phyloP scores from a whole-genome alignment of 2,329 filamentous ascomycete genomes.

The Magnaporthales sp. region DNA sequence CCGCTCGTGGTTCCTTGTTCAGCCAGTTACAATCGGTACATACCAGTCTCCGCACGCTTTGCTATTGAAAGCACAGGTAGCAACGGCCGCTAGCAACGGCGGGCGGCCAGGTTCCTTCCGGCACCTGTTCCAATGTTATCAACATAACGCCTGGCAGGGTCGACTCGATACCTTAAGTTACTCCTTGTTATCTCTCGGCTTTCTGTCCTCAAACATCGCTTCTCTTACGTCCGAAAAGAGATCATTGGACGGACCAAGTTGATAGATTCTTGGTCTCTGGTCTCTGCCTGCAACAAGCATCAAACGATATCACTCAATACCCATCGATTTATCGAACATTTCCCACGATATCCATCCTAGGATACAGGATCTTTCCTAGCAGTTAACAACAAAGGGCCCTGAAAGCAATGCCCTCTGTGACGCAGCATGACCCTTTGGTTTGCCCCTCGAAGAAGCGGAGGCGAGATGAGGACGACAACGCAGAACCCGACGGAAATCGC shows the following conservation, averaged over 20 bases:
- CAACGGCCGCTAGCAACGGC: not conserved
- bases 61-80: not conserved
- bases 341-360: not conserved
- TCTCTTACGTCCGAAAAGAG: not conserved
- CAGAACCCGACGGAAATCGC: conserved; percentile 6
- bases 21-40: not conserved
- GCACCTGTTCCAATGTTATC: not conserved
- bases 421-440: conserved; percentile 20
- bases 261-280: not conserved
- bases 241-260: not conserved
- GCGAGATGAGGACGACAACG: conserved; percentile 20
- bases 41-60: not conserved
- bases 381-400: not conserved
- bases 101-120: not conserved
- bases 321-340: not conserved
- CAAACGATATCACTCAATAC: not conserved
- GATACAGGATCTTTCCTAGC: not conserved
- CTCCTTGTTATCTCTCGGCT: not conserved
- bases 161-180: too few species aligned
- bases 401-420: conserved; percentile 25
- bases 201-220: not conserved
- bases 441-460: conserved; percentile 26
- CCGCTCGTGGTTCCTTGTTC: not conserved
- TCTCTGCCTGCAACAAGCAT: not conserved
- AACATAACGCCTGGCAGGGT: not conserved